Base-by-base conservation (phyloP, 352 stramenopile genomes). In the Salisapilia sapeloensis region DNA sequence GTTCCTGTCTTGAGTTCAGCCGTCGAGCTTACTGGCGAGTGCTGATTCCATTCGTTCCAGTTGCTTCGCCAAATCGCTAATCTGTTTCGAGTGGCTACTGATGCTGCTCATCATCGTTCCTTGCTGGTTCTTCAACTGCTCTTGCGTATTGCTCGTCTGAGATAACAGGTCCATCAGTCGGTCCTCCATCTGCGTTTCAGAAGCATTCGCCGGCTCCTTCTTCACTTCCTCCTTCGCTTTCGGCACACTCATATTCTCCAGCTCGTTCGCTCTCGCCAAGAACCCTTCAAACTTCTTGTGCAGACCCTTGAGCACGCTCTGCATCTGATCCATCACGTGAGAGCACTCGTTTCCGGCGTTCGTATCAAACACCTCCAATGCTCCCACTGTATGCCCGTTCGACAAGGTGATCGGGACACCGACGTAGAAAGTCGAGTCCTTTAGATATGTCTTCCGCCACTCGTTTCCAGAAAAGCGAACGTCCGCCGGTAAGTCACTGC, bases 31-130 rank as follows among this genome's bases (percentile, higher is more conserved):
- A 28, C 53, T 52, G 6, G 61, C 50, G n/a, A 84, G 46, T 17
- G 65, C 75, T 22, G 41, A 56, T 46, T 89, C 72, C 57, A 89
- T 85, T 21, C 66, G 50, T 42, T 80, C 63, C 29, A 89, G 53
- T 26, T 89, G 70, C 50, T 85, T 80, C 24, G 72, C 61, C 17
- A 89, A 44, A 26, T 76, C 57, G 46, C 57, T 59, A 33, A 85
- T 85, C 53, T 89, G 69, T 40, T 84, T 72, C 11, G 66, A 76
- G 42, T 89, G 69, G 19, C 48, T 64, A 37, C 36, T 59, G 40
- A 89, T 79, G n/a, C 69, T 65, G 25, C 66, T 65, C 16, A 83
- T 70, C 72, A 89, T 89, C 35, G 81, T 60, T 0, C 51, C 60
- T 21, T 89, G 72, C 42, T 89, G 72, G 41, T 71, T 75, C 13